Evolutionary conservation across 768 basidiomycete genomes (phyloP).

Genomic region (Leccinellum rugosiceps): DNA sequence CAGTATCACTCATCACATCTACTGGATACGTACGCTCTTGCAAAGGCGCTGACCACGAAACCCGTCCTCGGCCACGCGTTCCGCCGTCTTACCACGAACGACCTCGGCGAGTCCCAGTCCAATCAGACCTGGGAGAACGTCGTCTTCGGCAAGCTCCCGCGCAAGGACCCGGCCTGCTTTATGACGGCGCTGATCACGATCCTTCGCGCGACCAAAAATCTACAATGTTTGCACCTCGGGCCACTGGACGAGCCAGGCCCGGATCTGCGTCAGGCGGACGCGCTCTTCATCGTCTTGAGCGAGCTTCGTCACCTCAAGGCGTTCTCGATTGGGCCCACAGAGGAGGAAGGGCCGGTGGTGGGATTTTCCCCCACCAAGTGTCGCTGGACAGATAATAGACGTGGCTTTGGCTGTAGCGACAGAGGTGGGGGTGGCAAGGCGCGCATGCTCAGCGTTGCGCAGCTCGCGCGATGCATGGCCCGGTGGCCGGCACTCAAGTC

Average conservation of each 20-base stretch:
- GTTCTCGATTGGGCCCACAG: constrained; percentile 12
- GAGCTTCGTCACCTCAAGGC: constrained; percentile 9
- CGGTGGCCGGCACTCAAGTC: constrained; percentile 14
- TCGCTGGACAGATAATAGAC: background rate
- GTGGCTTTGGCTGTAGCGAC: too few species aligned
- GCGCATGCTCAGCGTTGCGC: constrained; percentile 10
- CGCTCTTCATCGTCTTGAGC: constrained; percentile 9
- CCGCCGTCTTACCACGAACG: constrained; percentile 17
- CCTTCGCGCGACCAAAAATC: constrained; percentile 15
- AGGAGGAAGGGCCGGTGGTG: background rate
- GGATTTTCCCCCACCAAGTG: background rate
- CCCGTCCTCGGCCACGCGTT: constrained; percentile 12
- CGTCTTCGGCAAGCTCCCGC: background rate
- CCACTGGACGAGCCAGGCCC: constrained; percentile 6
- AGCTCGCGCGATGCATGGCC: constrained; percentile 18
- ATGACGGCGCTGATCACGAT: constrained; percentile 18
- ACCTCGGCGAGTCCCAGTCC: constrained; percentile 2
- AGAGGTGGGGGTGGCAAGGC: background rate
- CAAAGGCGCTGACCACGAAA: constrained; percentile 14
- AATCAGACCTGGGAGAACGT: constrained; percentile 3
- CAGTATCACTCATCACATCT: background rate
- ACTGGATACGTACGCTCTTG: constrained; percentile 15
- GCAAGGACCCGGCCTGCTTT: constrained; percentile 3
- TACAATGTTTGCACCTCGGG: constrained; percentile 12
- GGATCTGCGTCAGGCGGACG: constrained; percentile 2